phyloP scores from a whole-genome alignment of 495 filamentous ascomycete species.

The Achaetomiella virescens region DNA sequence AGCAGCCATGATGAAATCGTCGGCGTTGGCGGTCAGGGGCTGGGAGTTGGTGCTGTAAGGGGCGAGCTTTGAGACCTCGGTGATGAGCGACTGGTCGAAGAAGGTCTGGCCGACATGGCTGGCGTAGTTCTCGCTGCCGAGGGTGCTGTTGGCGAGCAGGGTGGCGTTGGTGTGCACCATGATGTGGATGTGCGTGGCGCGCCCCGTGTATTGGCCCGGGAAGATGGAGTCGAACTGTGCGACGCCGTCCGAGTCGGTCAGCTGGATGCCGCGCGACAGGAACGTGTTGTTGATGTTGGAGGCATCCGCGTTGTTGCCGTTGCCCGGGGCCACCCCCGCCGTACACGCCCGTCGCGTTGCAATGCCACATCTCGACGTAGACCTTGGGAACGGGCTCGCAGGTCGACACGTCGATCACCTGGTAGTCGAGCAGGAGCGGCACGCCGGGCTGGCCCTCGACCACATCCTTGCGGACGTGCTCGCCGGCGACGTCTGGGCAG shows the following conservation, averaged over 20 bases:
- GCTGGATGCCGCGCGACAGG: conserved; percentile 47
- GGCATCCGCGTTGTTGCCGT: conserved; percentile 41
- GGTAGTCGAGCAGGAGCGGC: conserved; percentile 52
- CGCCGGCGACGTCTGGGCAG: conserved; percentile 31
- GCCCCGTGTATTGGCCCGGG: conserved; percentile 51
- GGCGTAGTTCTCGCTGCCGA: conserved; percentile 38
- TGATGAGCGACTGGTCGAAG: conserved; percentile 55
- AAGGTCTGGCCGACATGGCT: conserved; percentile 59
- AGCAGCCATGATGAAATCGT: conserved; percentile 40
- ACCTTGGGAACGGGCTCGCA: conserved; percentile 51
- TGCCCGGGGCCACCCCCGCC: conserved; percentile 34
- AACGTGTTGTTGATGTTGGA: conserved; percentile 45
- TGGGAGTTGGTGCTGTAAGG: conserved; percentile 55
- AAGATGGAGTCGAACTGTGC: conserved; percentile 48
- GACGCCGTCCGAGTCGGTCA: conserved; percentile 43
- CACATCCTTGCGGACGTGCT: conserved; percentile 50
- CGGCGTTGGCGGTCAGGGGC: conserved; percentile 41
- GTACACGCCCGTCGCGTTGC: conserved; percentile 47
- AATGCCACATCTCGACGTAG: conserved; percentile 57
- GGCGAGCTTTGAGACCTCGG: conserved; percentile 46
- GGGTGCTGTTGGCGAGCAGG: conserved; percentile 41
- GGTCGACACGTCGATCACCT: conserved; percentile 52
- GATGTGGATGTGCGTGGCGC: conserved; percentile 40
- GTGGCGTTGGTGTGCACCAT: conserved; percentile 43
- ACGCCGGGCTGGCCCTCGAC: conserved; percentile 52